A percentile compares a stretch with the other conserved stretches of the same genome.
phyloP scores from a whole-genome alignment of 2,329 filamentous ascomycete species.

The Onygena corvina region DNA sequence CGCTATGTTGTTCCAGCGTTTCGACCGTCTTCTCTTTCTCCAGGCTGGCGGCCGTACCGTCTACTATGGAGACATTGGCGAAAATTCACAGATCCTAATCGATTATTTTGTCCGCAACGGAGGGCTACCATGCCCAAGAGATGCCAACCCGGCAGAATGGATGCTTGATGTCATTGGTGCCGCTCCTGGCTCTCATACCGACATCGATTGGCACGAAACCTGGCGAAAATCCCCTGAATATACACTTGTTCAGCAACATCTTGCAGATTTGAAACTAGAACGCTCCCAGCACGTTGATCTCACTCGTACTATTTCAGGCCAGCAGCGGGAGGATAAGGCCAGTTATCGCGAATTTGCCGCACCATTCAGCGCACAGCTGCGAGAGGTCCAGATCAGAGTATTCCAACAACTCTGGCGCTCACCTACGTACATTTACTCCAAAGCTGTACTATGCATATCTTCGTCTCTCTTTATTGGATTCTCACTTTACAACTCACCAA shows the following conservation, averaged over 20 bases:
- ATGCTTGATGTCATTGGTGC: conserved; percentile 52
- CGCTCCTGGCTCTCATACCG: conserved; percentile 48
- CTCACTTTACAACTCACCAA: conserved; percentile 62
- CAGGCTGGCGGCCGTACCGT: conserved; percentile 53
- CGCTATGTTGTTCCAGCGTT: conserved; percentile 85
- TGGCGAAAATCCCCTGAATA: conserved; percentile 45
- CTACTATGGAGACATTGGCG: conserved; percentile 56
- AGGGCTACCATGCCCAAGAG: conserved; percentile 44
- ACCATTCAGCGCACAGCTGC: conserved; percentile 55
- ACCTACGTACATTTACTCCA: conserved; percentile 79
- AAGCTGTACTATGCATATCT: conserved; percentile 45
- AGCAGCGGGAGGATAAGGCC: neutral
- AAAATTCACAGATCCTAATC: conserved; percentile 45
- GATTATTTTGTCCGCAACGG: conserved; percentile 55
- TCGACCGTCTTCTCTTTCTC: conserved; percentile 53
- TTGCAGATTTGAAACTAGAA: conserved; percentile 45
- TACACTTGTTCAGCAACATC: conserved; percentile 45
- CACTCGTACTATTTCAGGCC: neutral
- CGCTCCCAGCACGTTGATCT: conserved; percentile 21
- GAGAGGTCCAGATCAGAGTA: conserved; percentile 58
- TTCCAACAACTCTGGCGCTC: conserved; percentile 89
- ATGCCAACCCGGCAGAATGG: conserved; percentile 63
- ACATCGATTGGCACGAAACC: conserved; percentile 44
- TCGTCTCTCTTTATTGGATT: conserved; percentile 68
- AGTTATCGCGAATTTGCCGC: conserved; percentile 60